phyloP scores from a whole-genome alignment of 1,284 basidiomycete genomes.

The Naganishia cerealis region DNA sequence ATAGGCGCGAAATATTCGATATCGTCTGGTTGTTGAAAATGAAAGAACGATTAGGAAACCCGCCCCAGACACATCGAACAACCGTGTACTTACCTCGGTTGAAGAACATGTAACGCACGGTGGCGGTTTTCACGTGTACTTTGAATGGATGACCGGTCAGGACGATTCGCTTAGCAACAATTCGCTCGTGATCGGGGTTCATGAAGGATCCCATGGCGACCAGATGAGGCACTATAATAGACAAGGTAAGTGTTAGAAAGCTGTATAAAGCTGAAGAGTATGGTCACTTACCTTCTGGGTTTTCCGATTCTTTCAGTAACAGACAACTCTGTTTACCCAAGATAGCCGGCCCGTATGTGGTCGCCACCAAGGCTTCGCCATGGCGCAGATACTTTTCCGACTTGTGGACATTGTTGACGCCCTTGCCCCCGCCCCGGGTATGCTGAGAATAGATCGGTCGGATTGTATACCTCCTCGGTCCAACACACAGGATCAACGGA shows the following conservation, averaged over 20 bases:
- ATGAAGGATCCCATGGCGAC: slow-evolving; percentile 88
- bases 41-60: slow-evolving; percentile 25
- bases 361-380: slow-evolving; percentile 75
- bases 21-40: slow-evolving; percentile 63
- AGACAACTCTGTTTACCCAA: slow-evolving; percentile 83
- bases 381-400: slow-evolving; percentile 90
- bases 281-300: slow-evolving; percentile 59
- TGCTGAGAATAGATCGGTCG: slow-evolving; percentile 92
- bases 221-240: slow-evolving; percentile 64
- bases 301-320: slow-evolving; percentile 66
- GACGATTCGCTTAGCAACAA: slow-evolving; percentile 88
- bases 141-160: slow-evolving; percentile 96
- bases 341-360: slow-evolving; percentile 81
- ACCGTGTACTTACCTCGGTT: slow-evolving; percentile 63
- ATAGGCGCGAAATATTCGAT: slow-evolving; percentile 91
- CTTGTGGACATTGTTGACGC: slow-evolving; percentile 95
- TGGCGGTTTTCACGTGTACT: slow-evolving; percentile 95
- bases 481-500: slow-evolving; percentile 81
- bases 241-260: not conserved
- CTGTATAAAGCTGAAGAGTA: not conserved
- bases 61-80: not conserved
- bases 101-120: slow-evolving; percentile 99
- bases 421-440: slow-evolving; percentile 81
- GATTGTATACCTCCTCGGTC: slow-evolving; percentile 77
- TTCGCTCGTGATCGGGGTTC: slow-evolving; percentile 83